Evolutionary conservation across 805 yeast species (phyloP).

Genomic region (Tetrapisispora nanseiensis): DNA sequence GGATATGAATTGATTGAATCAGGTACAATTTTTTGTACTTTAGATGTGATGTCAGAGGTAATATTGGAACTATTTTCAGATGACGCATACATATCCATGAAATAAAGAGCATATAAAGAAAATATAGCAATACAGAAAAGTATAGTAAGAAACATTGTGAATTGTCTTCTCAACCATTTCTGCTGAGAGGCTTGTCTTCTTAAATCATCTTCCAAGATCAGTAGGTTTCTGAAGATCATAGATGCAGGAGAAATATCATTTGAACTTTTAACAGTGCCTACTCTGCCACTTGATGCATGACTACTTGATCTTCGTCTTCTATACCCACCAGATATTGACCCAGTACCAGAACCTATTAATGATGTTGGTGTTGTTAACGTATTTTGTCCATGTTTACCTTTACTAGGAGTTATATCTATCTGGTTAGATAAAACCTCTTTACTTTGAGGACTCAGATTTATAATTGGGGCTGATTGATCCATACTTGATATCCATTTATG

Average conservation of each 20-base stretch:
- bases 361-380: neutral
- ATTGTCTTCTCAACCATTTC: slow-evolving; percentile 44
- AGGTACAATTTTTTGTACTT: slow-evolving; percentile 22
- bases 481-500: neutral
- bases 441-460: slow-evolving; percentile 2
- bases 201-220: slow-evolving; percentile 77
- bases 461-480: neutral
- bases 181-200: slow-evolving; percentile 74
- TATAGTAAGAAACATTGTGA: slow-evolving; percentile 33
- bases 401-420: slow-evolving; percentile 1
- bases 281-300: slow-evolving; percentile 21
- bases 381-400: neutral
- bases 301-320: slow-evolving; percentile 20
- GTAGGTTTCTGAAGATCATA: slow-evolving; percentile 68
- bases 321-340: neutral
- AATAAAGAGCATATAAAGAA: slow-evolving; percentile 32
- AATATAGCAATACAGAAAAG: slow-evolving; percentile 34
- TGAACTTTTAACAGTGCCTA: slow-evolving; percentile 14
- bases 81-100: slow-evolving; percentile 5
- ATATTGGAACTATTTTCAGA: neutral
- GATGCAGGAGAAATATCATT: slow-evolving; percentile 43
- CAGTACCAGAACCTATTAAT: neutral
- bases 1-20: neutral
- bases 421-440: slow-evolving; percentile 3
- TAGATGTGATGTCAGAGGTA: slow-evolving; percentile 22